These are phyloP conservation scores for Lachnellula subtilissima DNA, from an alignment of 2,329 filamentous ascomycete species.

Conservation along the genomic window DNA sequence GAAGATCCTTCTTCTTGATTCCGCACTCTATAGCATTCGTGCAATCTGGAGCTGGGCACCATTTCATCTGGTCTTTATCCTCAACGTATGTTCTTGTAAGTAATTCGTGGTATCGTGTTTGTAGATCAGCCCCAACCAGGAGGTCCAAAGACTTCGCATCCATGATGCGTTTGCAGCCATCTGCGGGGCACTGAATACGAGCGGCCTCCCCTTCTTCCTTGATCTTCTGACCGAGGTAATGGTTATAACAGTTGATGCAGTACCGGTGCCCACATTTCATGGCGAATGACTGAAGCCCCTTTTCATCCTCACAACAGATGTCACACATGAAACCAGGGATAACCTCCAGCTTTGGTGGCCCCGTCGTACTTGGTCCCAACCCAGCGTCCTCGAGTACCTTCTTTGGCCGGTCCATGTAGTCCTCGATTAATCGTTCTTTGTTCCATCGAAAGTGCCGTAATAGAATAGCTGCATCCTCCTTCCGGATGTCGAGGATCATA, in stretches of 20 bases:
- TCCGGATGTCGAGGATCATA: conserved; percentile 80
- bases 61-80: conserved; percentile 91
- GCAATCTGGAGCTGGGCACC: conserved; percentile 98
- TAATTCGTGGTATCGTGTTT: conserved; percentile 70
- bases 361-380: conserved; percentile 59
- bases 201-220: conserved; percentile 92
- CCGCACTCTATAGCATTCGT: conserved; percentile 85
- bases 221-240: conserved; percentile 91
- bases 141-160: conserved; percentile 84
- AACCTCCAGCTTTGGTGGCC: conserved; percentile 62
- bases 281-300: conserved; percentile 75
- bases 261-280: conserved; percentile 95
- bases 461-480: conserved; percentile 86
- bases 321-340: conserved; percentile 81
- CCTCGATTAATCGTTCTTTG: conserved; percentile 88
- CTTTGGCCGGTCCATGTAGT: conserved; percentile 87
- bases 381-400: conserved; percentile 81
- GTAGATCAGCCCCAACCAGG: conserved; percentile 56
- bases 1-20: conserved; percentile 82
- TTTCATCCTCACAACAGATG: conserved; percentile 90
- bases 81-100: conserved; percentile 95
- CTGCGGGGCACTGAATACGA: conserved; percentile 86
- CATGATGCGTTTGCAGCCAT: conserved; percentile 83
- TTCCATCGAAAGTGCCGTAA: conserved; percentile 92
- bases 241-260: conserved; percentile 85